Base-by-base conservation (phyloP, 306 rosid species). In the Pueraria montana region DNA sequence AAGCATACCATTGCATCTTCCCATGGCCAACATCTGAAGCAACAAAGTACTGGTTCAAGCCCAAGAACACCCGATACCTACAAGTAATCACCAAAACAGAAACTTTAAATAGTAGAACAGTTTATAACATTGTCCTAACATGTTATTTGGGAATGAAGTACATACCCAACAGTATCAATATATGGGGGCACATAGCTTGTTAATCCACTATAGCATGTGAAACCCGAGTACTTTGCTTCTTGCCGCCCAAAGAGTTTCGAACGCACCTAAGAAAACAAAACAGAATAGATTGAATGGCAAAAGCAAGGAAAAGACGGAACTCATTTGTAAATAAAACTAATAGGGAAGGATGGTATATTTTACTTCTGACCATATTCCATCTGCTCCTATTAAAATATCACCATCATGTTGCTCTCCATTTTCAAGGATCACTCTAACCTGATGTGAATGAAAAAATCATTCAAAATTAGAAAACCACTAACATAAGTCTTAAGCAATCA, bases 281-380 rank as follows among this genome's bases (percentile, higher is more conserved):
- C 30, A 70, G 18, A 74, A 68, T 6, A 72, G n/a, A 73, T 27
- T 65, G 76, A 65, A 77, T 43, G 32, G 49, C 20, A 17, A 58
- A 55, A 38, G 3, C 13, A 50, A 27, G 11, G 14, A 80, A 42
- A 20, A 56, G 38, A 78, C 40, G 4, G 3, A 63, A 61, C 27
- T 21, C 18, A 74, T 5, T 27, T 61, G 24, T 17, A 18, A 26
- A 50, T 3, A 87, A 80, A 62, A 23, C n/a, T 23, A 77, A 14
- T 66, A 83, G 77, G 20, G 32, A 68, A 62, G 88, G 85, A 53
- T 74, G 58, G 61, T 68, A 30, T 67, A 82, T 78, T 74, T 78
- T 87, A 87, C 90, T 74, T 84, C 73, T 74, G 90, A 84, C 88
- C 90, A 78, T 78, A 87, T 84, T 74, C 88, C 90, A 84, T 87